Evolutionary conservation across 805 yeast genomes (phyloP), one percentile per base, ranked within the genome.

Genomic region (Candida gorgasii): DNA sequence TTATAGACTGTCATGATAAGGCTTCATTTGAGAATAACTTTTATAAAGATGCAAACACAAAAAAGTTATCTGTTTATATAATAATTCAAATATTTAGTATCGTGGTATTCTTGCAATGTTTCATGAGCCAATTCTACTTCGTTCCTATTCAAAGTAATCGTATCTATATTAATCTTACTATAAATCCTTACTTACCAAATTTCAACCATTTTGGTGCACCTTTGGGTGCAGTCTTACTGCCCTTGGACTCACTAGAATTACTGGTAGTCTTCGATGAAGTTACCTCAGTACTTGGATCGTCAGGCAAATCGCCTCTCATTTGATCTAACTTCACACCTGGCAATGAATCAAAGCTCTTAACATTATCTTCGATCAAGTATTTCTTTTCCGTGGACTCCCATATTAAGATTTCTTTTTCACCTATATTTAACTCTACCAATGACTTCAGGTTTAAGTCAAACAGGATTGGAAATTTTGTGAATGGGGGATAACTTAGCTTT

Each of bases 401-500:
- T n/a, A 70, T 61, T 24, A 70, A 52, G 8, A 59, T 46, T 6
- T 64, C 52, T 42, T 60, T 56, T 31, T 44, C 51, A 35, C 50
- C 56, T 35, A 70, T 68, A 5, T 58, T 61, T 3, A 63, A 53
- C 9, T 62, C 61, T 7, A 49, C 45, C 20, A 70, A 50, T 8
- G 45, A 38, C 9, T 43, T 37, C 40, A 55, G 58, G 49, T 70
- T 70, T 20, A 45, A 49, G 1, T 32, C 47, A 44, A 68, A 68
- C 5, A 61, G 54, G 31, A 61, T 40, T 18, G 46, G 52, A 19
- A 68, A 46, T 19, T 47, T 57, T 8, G 53, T 49, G 40, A 69
- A 69, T 2, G 76, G 75, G 3, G 76, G 76, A 43, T 53, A 59
- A 12, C 72, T 65, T 28, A 56, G 52, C 40, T 60, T 65, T 37